Evolutionary conservation across 192 early-diverging fungal genomes (phyloP), one percentile per base, ranked within the genome.

Genomic region (Coemansia javaensis): DNA sequence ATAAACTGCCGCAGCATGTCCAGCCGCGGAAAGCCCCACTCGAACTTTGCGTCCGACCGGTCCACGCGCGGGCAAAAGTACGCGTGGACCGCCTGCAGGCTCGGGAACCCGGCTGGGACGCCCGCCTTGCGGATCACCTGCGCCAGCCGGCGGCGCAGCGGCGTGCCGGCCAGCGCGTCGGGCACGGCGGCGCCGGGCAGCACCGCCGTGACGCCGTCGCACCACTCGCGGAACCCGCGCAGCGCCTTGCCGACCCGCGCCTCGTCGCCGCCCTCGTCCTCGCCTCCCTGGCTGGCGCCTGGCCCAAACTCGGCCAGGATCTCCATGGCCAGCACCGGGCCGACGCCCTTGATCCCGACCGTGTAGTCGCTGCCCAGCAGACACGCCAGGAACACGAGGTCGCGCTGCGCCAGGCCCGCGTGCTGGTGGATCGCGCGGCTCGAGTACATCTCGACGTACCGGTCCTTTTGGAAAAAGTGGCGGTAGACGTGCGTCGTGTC

Each of bases 281-380:
- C 43, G 7, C 59, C 45, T 32, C 36, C 56, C 7, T 12, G 30
- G 32, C 42, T 61, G 11, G 45, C 28, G 24, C 53, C 47, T 3
- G 58, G 66, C 6, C 76, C 74, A 64, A 86, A 96, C 52, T 84
- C 81, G 33, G 80, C 78, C 47, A 99, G 52, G 14, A 94, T 85
- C 59, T 99, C 97, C 81, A 97, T 82, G 0, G 91, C 93, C 18
- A 78, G 64, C 17, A 96, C 90, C 15, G 86, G 77, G 18, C 97
- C 97, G 23, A 98, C 59, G 3, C 92, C 91, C 21, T 79, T 66
- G 47, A 99, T 75, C 0, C 97, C 97, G 12, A 81, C 80, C 0
- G 97, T 93, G 58, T 99, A 99, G 72, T 99, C 97, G 60, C 92
- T 97, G n/a, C 94, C 94, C 9, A 99, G 76, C 13, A 99, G 54